Percentiles rank a stretch among this genome's conserved stretches.
phyloP scores from a whole-genome alignment of 331 rosid species.

The Saraca asoca region DNA sequence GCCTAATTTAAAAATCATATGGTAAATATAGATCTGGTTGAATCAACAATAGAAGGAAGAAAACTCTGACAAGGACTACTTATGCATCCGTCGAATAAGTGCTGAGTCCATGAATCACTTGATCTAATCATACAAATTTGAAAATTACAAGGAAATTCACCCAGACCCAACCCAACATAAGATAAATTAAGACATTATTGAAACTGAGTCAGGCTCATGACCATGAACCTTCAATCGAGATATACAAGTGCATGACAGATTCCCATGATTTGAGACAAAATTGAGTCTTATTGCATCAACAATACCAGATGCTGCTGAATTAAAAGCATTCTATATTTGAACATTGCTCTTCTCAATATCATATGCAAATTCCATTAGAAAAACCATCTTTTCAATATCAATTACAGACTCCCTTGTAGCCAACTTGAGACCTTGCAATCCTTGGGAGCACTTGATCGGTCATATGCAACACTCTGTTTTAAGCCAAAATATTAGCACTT shows the following conservation, averaged over 20 bases:
- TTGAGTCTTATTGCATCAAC: conserved; percentile 75
- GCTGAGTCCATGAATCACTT: conserved; percentile 34
- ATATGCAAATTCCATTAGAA: conserved; percentile 60
- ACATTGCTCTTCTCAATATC: conserved; percentile 96
- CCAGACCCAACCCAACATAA: conserved; percentile 21
- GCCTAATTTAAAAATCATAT: conserved; percentile 35
- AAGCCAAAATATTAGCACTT: conserved; percentile 25
- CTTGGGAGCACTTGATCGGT: conserved; percentile 85
- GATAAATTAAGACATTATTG: conserved; percentile 55
- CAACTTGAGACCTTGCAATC: conserved; percentile 87
- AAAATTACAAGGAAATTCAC: conserved; percentile 39
- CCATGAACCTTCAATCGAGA: conserved; percentile 93
- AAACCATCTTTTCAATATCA: conserved; percentile 51
- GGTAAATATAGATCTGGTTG: conserved; percentile 39
- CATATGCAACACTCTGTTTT: conserved; percentile 81
- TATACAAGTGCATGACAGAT: conserved; percentile 85
- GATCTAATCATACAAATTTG: conserved; percentile 39
- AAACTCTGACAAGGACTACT: conserved; percentile 23
- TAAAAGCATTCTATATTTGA: conserved; percentile 65
- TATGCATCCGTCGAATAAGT: conserved; percentile 32
- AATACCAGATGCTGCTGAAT: conserved; percentile 44
- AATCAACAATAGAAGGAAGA: conserved; percentile 32
- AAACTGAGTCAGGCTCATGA: conserved; percentile 60
- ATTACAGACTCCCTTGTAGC: conserved; percentile 50
- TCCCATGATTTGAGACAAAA: conserved; percentile 83